A percentile compares a stretch with the other conserved stretches of the same genome.
phyloP scores from a whole-genome alignment of 108 stramenopile genomes.

The Conticribra weissflogii region DNA sequence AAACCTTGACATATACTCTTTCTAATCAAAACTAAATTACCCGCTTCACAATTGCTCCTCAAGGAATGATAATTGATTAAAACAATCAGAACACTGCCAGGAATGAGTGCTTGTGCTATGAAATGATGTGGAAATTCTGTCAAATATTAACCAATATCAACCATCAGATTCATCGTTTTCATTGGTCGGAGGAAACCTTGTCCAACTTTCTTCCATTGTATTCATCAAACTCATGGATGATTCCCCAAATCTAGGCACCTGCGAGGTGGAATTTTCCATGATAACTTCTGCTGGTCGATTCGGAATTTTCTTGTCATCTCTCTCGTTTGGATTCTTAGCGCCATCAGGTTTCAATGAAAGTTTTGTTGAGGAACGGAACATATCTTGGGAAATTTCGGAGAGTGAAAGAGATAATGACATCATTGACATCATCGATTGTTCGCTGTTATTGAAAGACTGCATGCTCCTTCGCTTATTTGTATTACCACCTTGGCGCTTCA shows the following conservation, averaged over 20 bases:
- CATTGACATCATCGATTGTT: constrained; percentile 20
- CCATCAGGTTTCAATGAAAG: not conserved
- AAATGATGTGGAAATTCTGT: too few species aligned
- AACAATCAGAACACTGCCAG: too few species aligned
- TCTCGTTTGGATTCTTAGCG: not conserved
- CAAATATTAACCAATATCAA: too few species aligned
- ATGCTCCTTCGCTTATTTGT: not conserved
- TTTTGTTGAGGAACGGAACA: not conserved
- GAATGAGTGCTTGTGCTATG: too few species aligned
- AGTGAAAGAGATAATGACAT: constrained; percentile 24
- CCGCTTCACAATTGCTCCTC: too few species aligned
- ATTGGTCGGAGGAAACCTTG: not conserved
- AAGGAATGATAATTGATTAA: too few species aligned
- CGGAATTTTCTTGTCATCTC: not conserved
- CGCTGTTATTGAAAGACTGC: not conserved
- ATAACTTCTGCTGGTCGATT: not conserved
- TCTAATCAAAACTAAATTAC: too few species aligned
- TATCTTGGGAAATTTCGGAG: constrained; percentile 21
- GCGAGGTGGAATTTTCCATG: not conserved
- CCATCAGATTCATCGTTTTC: too few species aligned
- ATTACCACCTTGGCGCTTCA: not conserved
- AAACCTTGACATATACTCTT: too few species aligned
- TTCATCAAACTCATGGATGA: not conserved
- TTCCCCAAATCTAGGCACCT: not conserved
- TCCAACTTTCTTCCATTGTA: not conserved